phyloP scores from a whole-genome alignment of 345 rosid species.

The Salix viminalis region DNA sequence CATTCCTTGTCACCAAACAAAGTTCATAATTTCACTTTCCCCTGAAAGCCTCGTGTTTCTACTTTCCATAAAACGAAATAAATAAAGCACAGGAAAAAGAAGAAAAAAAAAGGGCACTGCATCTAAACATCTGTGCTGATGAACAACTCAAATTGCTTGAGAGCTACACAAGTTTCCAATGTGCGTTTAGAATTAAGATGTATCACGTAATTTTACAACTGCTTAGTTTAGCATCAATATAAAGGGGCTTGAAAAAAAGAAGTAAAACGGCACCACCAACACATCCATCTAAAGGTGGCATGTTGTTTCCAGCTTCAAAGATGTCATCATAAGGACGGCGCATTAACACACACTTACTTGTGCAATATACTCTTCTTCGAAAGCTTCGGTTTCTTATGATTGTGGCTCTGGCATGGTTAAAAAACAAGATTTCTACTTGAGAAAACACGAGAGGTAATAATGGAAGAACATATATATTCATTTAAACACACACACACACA shows the following conservation, averaged over 20 bases:
- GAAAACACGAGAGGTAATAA: background rate
- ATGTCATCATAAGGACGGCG: background rate
- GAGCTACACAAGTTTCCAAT: background rate
- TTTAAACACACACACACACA: background rate
- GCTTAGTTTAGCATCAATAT: background rate
- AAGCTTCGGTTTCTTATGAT: constrained; percentile 65
- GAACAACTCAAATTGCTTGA: background rate
- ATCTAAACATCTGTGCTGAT: no score
- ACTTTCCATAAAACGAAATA: no score
- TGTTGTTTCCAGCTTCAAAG: background rate
- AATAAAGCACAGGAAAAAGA: no score
- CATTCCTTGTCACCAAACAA: no score
- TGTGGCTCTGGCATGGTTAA: constrained; percentile 46
- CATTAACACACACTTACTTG: constrained; percentile 36
- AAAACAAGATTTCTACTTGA: background rate
- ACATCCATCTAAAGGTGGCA: background rate
- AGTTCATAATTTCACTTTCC: no score
- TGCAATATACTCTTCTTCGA: constrained; percentile 76
- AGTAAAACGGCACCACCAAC: no score
- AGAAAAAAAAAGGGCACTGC: no score
- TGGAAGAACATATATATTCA: background rate
- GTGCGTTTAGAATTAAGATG: background rate
- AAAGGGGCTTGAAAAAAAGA: no score
- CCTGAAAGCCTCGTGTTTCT: no score
- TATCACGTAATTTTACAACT: background rate